Percentiles rank a stretch among this genome's conserved stretches.
Evolutionary conservation across 2,329 filamentous ascomycete species (phyloP).

Genomic region (Mycosphaerella arachidis): DNA sequence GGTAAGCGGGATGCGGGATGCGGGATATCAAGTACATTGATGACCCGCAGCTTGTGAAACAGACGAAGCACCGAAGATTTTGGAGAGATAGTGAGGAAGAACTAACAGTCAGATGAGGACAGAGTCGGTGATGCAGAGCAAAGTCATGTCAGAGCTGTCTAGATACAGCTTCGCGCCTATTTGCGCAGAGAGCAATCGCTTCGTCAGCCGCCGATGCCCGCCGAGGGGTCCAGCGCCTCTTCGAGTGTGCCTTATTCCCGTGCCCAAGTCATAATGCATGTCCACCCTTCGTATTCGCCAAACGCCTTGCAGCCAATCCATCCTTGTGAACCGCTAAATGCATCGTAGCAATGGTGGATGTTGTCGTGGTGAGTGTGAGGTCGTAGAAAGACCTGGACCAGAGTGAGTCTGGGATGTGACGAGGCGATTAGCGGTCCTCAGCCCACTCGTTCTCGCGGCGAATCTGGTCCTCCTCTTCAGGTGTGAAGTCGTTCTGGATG

Average conservation of each 20-base stretch:
- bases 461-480: slow-evolving; percentile 97
- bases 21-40: background rate
- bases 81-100: background rate
- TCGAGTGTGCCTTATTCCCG: slow-evolving; percentile 1
- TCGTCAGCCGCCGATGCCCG: slow-evolving; percentile 1
- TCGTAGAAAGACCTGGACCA: background rate
- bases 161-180: slow-evolving; percentile 7
- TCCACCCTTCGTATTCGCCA: slow-evolving; percentile 1
- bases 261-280: background rate
- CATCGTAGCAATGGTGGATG: slow-evolving; percentile 9
- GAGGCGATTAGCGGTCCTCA: slow-evolving; percentile 33
- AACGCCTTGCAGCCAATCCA: slow-evolving; percentile 11
- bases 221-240: slow-evolving; percentile 1
- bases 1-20: background rate
- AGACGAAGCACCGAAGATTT: background rate
- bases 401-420: background rate
- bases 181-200: background rate
- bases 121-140: background rate
- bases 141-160: slow-evolving; percentile 1
- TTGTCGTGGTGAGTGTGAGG: background rate
- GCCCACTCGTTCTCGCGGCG: slow-evolving; percentile 53
- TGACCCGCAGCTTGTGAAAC: background rate
- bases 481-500: slow-evolving; percentile 98
- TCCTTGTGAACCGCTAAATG: slow-evolving; percentile 8
- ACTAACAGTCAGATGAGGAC: background rate